Base-by-base conservation (phyloP, 2,329 filamentous ascomycete genomes). In the Talaromyces amestolkiae region DNA sequence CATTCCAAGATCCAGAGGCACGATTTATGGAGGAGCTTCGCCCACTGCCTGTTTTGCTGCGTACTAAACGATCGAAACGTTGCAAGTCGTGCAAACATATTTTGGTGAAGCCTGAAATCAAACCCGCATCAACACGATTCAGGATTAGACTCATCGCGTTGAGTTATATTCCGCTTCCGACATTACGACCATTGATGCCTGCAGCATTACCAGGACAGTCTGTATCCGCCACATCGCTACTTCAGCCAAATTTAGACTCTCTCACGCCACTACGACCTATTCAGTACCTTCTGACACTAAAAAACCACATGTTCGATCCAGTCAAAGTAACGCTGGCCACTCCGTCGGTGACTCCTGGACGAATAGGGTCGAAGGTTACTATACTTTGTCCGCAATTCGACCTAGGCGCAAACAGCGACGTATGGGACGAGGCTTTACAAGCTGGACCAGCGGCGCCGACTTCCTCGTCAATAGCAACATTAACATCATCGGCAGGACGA, bases 311-410 rank as follows among this genome's bases (percentile, higher is more conserved):
- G 69, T 99, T 97, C 78, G 95, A 99, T 70, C 86, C 87, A 24
- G 89, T 99, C 70, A 90, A 90, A 66, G 89, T 99, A 65, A 94
- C 90, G 0, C 86, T 99, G 8, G 94, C 93, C 4, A 96, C 93
- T 0, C 92, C 94, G 0, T 86, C 89, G 27, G 85, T 85, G 10
- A 96, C 92, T 0, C 91, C 92, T 0, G 92, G 92, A 3, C 85
- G 87, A 9, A 91, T 93, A 72, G 84, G 86, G 1, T 91, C 89
- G 64, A 90, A 87, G 72, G 92, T 99, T 66, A 99, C 95, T 0
- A 89, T 99, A 15, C 84, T 99, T 1, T 99, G 94, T 73, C 95
- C 95, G 0, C 89, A 96, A 71, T 98, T 99, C 76, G 91, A 95
- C 58, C 89, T 99, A 53, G 94, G 93, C 68, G 92, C 94, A 66